Evolutionary conservation across 2,329 filamentous ascomycete genomes (phyloP).

Genomic region (Paraphoma sp.): DNA sequence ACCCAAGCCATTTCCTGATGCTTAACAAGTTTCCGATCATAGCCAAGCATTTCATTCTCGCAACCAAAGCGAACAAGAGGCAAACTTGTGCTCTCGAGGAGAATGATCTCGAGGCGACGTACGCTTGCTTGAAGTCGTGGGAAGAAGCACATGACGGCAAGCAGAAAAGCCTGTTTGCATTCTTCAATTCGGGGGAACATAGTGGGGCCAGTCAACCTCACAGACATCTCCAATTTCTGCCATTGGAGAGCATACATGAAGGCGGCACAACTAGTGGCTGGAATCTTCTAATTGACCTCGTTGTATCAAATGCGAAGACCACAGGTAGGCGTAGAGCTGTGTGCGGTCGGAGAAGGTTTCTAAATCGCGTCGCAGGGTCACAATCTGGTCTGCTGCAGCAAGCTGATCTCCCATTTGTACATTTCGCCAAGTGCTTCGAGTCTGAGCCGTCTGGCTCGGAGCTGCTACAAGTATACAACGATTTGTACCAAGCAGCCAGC

Average conservation of each 20-base stretch:
- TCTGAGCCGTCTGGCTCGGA: constrained; percentile 47
- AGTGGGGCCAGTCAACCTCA: constrained; percentile 77
- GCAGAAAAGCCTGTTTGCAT: constrained; percentile 62
- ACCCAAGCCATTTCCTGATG: constrained; percentile 66
- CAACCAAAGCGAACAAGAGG: constrained; percentile 67
- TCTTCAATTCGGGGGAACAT: constrained; percentile 73
- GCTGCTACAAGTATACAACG: constrained; percentile 43
- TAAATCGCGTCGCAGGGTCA: constrained; percentile 12
- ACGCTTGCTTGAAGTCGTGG: constrained; percentile 68
- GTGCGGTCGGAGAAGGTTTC: not conserved
- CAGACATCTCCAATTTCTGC: constrained; percentile 74
- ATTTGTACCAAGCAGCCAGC: constrained; percentile 42
- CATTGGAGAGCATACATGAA: constrained; percentile 67
- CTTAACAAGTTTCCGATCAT: constrained; percentile 80
- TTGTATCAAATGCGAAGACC: constrained; percentile 26
- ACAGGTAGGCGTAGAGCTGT: constrained; percentile 4
- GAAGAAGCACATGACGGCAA: constrained; percentile 30
- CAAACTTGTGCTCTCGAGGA: constrained; percentile 70
- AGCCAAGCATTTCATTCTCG: constrained; percentile 74
- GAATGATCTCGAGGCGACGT: constrained; percentile 66
- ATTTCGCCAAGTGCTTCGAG: constrained; percentile 55
- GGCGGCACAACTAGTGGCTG: constrained; percentile 48
- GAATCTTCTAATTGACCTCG: constrained; percentile 57
- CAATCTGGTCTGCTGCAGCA: constrained; percentile 16
- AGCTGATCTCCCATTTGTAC: constrained; percentile 54